Evolutionary conservation across 148 eudicot genomes (phyloP), one percentile per base, ranked within the genome.

Genomic region (Nepenthes mirabilis): DNA sequence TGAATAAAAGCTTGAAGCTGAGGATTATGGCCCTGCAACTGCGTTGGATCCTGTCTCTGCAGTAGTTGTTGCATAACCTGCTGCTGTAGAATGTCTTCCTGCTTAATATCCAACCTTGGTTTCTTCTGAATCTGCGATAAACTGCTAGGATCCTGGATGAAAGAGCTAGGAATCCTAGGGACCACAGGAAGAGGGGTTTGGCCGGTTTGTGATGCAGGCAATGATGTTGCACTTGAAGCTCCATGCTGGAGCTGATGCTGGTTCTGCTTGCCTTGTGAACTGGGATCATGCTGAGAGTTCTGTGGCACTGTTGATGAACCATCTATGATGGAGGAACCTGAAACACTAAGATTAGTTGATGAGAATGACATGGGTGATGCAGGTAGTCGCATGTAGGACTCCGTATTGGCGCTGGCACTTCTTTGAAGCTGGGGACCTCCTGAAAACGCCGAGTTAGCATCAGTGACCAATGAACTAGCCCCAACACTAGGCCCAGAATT

Each of bases 301-400:
- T 74, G 83, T 59, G 83, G 96, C 57, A 70, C 63, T 10, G 70
- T 58, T 36, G 85, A 75, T 11, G 98, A 73, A 7, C 90, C 90
- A 47, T 91, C 96, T 68, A 88, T 75, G 35, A 75, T 76, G 1
- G 96, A 80, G 34, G 98, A 91, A 13, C 86, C 94, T 47, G 96
- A 91, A 56, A 82, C 72, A 64, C 95, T 88, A 52, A 85, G 70
- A 64, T 88, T 93, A 75, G 88, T 93, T 33, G 98, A 93, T 23
- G 90, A 64, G 72, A 93, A 86, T 2, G 98, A 93, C 82, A 93
- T 58, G 45, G 98, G 98, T n/a, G 96, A 93, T 36, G 94, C 81
- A 50, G 96, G 96, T 64, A 88, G 69, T 6, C 94, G 81, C 76
- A 80, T 62, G 70, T 81, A 84, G 3, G 98, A 88, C 23, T 91